These are phyloP conservation scores for Akanthomyces lecanii DNA, from an alignment of 2,329 filamentous ascomycete species.

Conservation along the genomic window DNA sequence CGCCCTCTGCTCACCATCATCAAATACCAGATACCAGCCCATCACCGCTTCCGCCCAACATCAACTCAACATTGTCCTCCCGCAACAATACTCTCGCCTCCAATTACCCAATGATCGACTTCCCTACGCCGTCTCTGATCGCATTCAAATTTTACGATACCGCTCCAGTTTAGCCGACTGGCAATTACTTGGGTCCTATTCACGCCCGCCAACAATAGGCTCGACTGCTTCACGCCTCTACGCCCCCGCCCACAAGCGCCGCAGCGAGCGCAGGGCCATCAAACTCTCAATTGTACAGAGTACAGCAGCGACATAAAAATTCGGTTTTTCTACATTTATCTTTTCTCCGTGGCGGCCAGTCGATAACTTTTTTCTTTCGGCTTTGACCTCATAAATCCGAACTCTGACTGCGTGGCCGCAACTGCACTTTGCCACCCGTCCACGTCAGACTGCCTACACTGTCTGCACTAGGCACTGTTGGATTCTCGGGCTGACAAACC, in stretches of 20 bases:
- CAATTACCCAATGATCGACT: neutral
- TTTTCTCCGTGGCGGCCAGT: neutral
- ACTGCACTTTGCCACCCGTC: slow-evolving; percentile 14
- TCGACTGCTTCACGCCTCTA: neutral
- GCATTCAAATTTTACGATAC: slow-evolving; percentile 1
- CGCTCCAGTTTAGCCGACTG: slow-evolving; percentile 8
- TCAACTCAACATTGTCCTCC: neutral
- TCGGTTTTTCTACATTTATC: neutral
- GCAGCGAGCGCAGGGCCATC: slow-evolving; percentile 8
- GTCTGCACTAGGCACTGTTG: neutral
- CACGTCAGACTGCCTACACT: slow-evolving; percentile 14
- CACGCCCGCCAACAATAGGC: neutral
- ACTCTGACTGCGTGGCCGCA: neutral
- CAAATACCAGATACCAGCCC: neutral
- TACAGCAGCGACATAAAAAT: neutral
- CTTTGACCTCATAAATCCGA: neutral
- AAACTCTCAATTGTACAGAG: neutral
- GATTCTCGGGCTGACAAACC: slow-evolving; percentile 15
- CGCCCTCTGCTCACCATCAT: neutral
- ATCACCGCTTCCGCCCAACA: neutral
- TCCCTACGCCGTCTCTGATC: neutral
- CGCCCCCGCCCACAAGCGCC: slow-evolving; percentile 14
- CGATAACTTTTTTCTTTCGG: neutral
- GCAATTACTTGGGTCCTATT: neutral
- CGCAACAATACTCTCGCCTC: neutral